phyloP scores from a whole-genome alignment of 768 basidiomycete species.

The Calocybe gangraenosa region DNA sequence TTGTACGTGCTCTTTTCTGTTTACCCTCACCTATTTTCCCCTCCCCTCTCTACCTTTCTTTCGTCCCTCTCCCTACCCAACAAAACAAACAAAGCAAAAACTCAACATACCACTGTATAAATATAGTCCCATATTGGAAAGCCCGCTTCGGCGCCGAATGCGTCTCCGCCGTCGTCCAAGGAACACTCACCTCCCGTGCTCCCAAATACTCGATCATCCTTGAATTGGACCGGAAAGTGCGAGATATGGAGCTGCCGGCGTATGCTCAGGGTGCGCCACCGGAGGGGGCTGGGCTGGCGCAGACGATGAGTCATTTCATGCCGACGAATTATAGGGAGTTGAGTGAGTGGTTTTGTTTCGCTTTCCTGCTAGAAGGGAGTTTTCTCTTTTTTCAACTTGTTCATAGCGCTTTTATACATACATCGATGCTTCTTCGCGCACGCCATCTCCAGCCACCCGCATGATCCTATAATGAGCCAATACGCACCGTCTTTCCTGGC shows the following conservation, averaged over 20 bases:
- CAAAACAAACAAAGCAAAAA: not conserved
- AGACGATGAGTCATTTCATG: constrained; percentile 76
- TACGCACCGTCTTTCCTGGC: constrained; percentile 67
- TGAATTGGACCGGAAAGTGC: constrained; percentile 62
- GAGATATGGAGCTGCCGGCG: constrained; percentile 62
- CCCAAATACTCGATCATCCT: constrained; percentile 60
- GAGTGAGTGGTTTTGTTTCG: constrained; percentile 41
- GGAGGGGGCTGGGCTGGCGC: constrained; percentile 44
- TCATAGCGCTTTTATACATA: constrained; percentile 62
- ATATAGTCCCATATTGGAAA: constrained; percentile 64
- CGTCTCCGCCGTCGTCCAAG: constrained; percentile 64
- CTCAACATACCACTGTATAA: not conserved
- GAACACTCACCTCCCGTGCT: constrained; percentile 59
- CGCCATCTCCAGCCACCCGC: constrained; percentile 59
- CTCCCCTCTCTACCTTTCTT: not conserved
- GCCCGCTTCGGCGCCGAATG: constrained; percentile 65
- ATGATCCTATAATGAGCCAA: constrained; percentile 64
- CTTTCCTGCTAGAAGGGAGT: not conserved
- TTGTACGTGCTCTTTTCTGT: constrained; percentile 37
- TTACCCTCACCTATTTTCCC: not conserved
- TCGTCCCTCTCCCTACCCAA: not conserved
- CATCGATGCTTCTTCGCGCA: constrained; percentile 78
- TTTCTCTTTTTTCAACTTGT: not conserved
- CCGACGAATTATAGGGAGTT: constrained; percentile 68
- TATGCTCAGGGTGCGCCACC: constrained; percentile 53